Percentiles rank a stretch among this genome's conserved stretches.
Conservation (phyloP, 495 filamentous ascomycete species). For the Tuber microsphaerosporum region DNA sequence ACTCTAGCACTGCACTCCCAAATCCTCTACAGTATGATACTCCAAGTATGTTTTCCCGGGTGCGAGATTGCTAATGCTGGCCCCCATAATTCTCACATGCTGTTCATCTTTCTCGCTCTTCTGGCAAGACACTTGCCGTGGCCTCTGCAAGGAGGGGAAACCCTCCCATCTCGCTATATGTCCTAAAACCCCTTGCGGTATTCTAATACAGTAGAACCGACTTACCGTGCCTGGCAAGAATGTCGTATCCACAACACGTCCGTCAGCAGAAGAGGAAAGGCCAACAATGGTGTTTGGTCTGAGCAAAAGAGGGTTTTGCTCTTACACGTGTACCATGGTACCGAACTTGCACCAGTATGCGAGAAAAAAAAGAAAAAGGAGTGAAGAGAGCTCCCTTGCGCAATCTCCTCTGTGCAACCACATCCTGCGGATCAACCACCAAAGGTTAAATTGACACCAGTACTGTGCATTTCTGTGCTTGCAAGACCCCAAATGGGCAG, state of each 20-base stretch:
- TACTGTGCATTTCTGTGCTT: neutral
- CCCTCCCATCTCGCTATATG: neutral
- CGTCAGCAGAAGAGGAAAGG: neutral
- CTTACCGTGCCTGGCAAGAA: neutral
- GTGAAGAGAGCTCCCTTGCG: neutral
- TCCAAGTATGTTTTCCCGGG: neutral
- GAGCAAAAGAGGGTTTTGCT: neutral
- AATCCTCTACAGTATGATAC: neutral
- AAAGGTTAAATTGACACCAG: neutral
- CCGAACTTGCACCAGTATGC: neutral
- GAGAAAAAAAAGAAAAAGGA: neutral
- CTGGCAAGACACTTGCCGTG: neutral
- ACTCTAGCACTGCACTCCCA: neutral
- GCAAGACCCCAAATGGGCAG: neutral
- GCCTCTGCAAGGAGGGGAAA: neutral
- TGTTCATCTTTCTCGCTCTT: neutral
- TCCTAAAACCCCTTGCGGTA: neutral
- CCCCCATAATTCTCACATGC: neutral
- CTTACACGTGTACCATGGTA: neutral
- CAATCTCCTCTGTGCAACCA: neutral
- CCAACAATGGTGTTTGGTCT: neutral
- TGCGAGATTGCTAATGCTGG: neutral
- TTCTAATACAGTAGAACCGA: neutral
- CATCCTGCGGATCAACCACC: neutral
- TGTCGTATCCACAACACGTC: neutral